A percentile compares a stretch with the other conserved stretches of the same genome.
phyloP scores from a whole-genome alignment of 2,329 filamentous ascomycete genomes.

The Aureobasidium sp. region DNA sequence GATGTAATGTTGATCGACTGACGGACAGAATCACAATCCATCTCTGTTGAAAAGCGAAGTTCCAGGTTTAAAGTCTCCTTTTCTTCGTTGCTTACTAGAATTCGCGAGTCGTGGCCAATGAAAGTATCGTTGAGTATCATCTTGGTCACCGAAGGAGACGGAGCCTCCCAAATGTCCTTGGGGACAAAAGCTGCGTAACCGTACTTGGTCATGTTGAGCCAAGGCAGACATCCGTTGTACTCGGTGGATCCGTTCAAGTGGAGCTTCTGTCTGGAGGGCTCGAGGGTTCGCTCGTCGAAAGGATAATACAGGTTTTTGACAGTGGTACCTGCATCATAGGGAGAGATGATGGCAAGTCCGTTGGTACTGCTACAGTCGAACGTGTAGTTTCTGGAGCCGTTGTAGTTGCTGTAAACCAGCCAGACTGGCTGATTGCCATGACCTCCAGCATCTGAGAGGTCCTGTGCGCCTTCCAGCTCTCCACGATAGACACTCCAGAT shows the following conservation, averaged over 20 bases:
- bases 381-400: conserved; percentile 42
- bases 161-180: conserved; percentile 39
- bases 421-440: conserved; percentile 33
- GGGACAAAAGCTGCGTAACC: conserved; percentile 54
- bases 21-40: conserved; percentile 51
- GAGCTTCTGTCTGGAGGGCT: conserved; percentile 36
- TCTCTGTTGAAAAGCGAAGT: conserved; percentile 50
- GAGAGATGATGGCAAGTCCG: conserved; percentile 45
- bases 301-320: conserved; percentile 58
- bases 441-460: conserved; percentile 32
- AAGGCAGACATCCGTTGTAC: conserved; percentile 47
- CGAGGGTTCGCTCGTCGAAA: conserved; percentile 47
- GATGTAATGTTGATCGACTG: conserved; percentile 45
- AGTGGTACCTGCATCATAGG: conserved; percentile 44
- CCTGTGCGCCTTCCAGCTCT: conserved; percentile 38
- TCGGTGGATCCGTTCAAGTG: conserved; percentile 40
- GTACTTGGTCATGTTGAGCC: conserved; percentile 45
- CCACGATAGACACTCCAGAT: conserved; percentile 53
- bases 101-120: conserved; percentile 48
- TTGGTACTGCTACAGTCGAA: conserved; percentile 46
- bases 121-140: conserved; percentile 38
- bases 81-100: conserved; percentile 39
- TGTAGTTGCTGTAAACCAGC: conserved; percentile 44
- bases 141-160: conserved; percentile 50
- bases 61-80: conserved; percentile 42